A percentile compares a stretch with the other conserved stretches of the same genome.
Evolutionary conservation across 2,329 filamentous ascomycete species (phyloP).

Genomic region (Fusarium torreyae): DNA sequence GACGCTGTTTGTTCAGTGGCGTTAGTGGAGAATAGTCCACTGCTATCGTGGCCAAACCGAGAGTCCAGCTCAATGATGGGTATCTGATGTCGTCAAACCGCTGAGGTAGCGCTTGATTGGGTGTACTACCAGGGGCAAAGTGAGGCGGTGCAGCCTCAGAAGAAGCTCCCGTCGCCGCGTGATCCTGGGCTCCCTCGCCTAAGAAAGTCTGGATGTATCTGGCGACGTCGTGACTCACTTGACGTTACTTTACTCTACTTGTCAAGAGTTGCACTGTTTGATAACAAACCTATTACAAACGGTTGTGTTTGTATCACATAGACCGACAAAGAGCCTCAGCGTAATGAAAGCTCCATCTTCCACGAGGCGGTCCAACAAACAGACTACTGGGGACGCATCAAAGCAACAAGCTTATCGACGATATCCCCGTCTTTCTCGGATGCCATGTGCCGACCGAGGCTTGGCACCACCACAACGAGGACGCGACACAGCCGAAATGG

Average conservation of each 20-base stretch:
- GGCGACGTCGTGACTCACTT: conserved; percentile 16
- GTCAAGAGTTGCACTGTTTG: not conserved
- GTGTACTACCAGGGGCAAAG: conserved; percentile 33
- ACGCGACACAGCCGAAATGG: not conserved
- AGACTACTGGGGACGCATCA: conserved; percentile 34
- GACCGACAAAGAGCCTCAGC: conserved; percentile 7
- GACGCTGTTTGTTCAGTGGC: conserved; percentile 37
- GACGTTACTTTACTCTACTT: not conserved
- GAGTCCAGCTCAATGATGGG: conserved; percentile 3
- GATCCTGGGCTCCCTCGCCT: conserved; percentile 12
- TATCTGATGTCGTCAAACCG: conserved; percentile 15
- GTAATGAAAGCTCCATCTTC: conserved; percentile 7
- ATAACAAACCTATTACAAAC: too few species aligned
- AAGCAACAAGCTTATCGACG: conserved; percentile 39
- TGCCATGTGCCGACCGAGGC: conserved; percentile 30
- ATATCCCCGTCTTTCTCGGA: conserved; percentile 32
- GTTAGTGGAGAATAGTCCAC: conserved; percentile 27
- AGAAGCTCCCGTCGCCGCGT: conserved; percentile 2
- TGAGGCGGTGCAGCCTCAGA: conserved; percentile 39
- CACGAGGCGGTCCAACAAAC: conserved; percentile 31
- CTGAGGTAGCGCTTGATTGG: conserved; percentile 38
- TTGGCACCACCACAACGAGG: conserved; percentile 25
- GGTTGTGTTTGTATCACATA: not conserved
- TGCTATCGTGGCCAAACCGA: conserved; percentile 5
- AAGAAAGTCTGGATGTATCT: conserved; percentile 24